These are phyloP conservation scores for Fusarium musae DNA, from an alignment of 2,329 filamentous ascomycete genomes.

Conservation along the genomic window DNA sequence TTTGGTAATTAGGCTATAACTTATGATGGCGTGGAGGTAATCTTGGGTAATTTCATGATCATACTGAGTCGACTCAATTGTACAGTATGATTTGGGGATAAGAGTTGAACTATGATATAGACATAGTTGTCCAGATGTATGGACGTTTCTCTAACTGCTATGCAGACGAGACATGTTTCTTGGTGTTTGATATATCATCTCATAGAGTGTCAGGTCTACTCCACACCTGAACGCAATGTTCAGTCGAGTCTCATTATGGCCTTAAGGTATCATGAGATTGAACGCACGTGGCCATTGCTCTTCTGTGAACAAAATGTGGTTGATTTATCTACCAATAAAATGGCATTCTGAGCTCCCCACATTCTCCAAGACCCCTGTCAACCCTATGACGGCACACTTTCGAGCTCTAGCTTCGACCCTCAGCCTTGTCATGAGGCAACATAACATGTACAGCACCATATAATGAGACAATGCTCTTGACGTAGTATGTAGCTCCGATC, in stretches of 20 bases:
- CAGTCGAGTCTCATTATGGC: background rate
- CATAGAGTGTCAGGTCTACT: background rate
- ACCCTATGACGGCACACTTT: conserved; percentile 37
- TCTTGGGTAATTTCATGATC: conserved; percentile 21
- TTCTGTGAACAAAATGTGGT: background rate
- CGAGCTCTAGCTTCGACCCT: conserved; percentile 18
- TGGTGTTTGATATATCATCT: background rate
- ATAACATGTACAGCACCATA: background rate
- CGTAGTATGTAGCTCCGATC: background rate
- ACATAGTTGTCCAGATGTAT: background rate
- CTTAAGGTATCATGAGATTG: background rate
- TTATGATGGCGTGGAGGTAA: background rate
- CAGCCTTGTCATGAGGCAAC: conserved; percentile 21
- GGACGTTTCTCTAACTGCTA: background rate
- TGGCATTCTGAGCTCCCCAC: conserved; percentile 26
- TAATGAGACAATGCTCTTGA: background rate
- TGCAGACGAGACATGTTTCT: background rate
- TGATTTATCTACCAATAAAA: conserved; percentile 13
- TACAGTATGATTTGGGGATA: background rate
- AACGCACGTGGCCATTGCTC: conserved; percentile 12
- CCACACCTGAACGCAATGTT: background rate
- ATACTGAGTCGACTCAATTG: background rate
- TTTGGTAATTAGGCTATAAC: conserved; percentile 10
- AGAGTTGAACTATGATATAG: background rate
- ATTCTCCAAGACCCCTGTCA: conserved; percentile 31